Conservation (phyloP, 2,329 filamentous ascomycete species). For the Verticillium nonalfalfae region DNA sequence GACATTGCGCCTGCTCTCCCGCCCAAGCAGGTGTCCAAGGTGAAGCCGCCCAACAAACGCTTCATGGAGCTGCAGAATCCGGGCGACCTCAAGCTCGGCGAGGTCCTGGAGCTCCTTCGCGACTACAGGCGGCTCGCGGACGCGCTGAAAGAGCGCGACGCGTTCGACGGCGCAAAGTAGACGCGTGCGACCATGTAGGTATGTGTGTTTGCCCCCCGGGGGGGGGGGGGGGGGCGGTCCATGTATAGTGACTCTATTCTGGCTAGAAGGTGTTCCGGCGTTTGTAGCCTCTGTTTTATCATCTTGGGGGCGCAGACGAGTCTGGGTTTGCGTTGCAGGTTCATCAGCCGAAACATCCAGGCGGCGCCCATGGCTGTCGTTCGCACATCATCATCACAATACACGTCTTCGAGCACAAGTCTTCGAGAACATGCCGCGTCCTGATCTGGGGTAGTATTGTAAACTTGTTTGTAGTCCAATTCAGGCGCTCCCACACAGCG, state of each 20-base stretch:
- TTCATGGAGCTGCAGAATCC: constrained; percentile 69
- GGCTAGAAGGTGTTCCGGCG: neutral
- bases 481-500: neutral
- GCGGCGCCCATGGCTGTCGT: too few relatives aligned
- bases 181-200: neutral
- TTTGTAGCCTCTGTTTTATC: neutral
- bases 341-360: too few relatives aligned
- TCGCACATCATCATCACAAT: neutral
- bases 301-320: too few relatives aligned
- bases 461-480: neutral
- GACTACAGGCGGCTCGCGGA: constrained; percentile 70
- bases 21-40: constrained; percentile 47
- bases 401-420: neutral
- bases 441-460: neutral
- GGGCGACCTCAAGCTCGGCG: constrained; percentile 64
- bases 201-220: too few relatives aligned
- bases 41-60: constrained; percentile 61
- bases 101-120: constrained; percentile 63
- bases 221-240: too few relatives aligned
- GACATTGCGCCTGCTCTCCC: constrained; percentile 50
- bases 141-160: constrained; percentile 55
- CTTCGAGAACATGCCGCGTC: neutral
- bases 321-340: too few relatives aligned
- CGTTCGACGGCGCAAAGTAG: constrained; percentile 41
- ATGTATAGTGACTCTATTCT: neutral